Evolutionary conservation across 1,284 basidiomycete species (phyloP).

Genomic region (Ganoderma sp.): DNA sequence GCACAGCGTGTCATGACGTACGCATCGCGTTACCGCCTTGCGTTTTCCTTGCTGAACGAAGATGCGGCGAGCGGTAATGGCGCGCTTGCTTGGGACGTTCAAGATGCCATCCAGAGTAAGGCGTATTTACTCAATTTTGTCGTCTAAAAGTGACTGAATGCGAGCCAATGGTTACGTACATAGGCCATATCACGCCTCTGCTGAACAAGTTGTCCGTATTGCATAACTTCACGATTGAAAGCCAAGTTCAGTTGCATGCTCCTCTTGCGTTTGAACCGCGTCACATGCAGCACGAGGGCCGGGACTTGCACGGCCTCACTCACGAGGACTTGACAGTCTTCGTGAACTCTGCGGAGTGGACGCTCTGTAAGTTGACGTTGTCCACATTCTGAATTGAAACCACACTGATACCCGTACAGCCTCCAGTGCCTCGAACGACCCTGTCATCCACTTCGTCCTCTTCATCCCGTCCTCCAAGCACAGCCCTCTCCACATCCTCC

Average conservation of each 20-base stretch:
- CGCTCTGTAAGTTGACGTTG: constrained; percentile 66
- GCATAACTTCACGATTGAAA: constrained; percentile 93
- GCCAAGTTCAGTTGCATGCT: constrained; percentile 91
- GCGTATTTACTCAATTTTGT: constrained; percentile 22
- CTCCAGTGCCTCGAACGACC: constrained; percentile 85
- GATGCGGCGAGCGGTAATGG: constrained; percentile 73
- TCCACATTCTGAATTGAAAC: background rate
- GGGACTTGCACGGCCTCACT: constrained; percentile 62
- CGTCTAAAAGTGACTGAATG: background rate
- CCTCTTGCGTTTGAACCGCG: constrained; percentile 83
- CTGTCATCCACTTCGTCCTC: constrained; percentile 90
- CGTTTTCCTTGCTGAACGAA: constrained; percentile 88
- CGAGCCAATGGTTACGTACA: constrained; percentile 20
- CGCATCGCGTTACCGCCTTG: constrained; percentile 77
- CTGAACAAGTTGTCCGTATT: constrained; percentile 65
- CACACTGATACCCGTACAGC: constrained; percentile 50
- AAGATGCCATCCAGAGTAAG: constrained; percentile 68
- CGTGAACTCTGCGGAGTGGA: constrained; percentile 96
- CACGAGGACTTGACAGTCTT: constrained; percentile 89
- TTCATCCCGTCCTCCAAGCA: constrained; percentile 81
- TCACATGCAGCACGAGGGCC: constrained; percentile 41
- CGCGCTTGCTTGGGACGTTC: constrained; percentile 76
- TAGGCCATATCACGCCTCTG: constrained; percentile 76
- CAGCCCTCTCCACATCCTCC: constrained; percentile 75
- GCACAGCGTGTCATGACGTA: constrained; percentile 72